Base-by-base conservation (phyloP, 345 rosid species). In the Noccaea caerulescens region DNA sequence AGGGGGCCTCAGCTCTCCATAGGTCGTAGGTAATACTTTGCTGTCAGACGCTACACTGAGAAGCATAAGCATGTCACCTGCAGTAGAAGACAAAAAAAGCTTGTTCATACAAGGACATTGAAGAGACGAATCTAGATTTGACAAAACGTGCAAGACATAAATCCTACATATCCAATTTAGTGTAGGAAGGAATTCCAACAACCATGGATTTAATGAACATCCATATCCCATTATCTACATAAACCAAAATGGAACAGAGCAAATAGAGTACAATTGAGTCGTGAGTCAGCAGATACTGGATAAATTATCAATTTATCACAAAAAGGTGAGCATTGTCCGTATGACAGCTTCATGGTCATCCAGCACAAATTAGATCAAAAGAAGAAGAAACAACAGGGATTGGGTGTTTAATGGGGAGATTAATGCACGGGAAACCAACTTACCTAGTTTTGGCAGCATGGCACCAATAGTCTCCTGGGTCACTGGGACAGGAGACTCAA, bases 1-100 rank as follows among this genome's bases (percentile, higher is more conserved):
- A 70, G 99, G 99, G 12, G 99, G 99, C 81, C 85, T 90, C 69
- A 94, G 78, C 80, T 88, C 89, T 66, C 99, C 99, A 71, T 85
- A 94, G 0, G 99, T 86, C 30, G 99, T 94, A 10, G 91, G 93
- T 79, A 94, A 83, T 69, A 91, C 34, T 63, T 85, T 92, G 80
- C 85, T 93, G 82, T 94, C 98, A 67, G 90, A 87, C 41, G 83
- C 73, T 25, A 92, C 88, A 72, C 80, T 87, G 77, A 94, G 80
- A 61, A 94, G 85, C 78, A 57, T 65, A 58, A 85, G 89, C 81
- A 94, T 72, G 79, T 84, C 88, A 74, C 88, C 99, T 94, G 84
- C 68, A 83, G 5, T 44, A 66, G 65, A 79, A 76, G 41, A 57
- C 32, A 38, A n/a, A 63, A 63, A 41, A 72, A 70, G 41, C 54